A percentile compares a stretch with the other conserved stretches of the same genome.
These are phyloP conservation scores for Rhynchosporium secalis DNA, from an alignment of 2,329 filamentous ascomycete genomes.

Conservation along the genomic window DNA sequence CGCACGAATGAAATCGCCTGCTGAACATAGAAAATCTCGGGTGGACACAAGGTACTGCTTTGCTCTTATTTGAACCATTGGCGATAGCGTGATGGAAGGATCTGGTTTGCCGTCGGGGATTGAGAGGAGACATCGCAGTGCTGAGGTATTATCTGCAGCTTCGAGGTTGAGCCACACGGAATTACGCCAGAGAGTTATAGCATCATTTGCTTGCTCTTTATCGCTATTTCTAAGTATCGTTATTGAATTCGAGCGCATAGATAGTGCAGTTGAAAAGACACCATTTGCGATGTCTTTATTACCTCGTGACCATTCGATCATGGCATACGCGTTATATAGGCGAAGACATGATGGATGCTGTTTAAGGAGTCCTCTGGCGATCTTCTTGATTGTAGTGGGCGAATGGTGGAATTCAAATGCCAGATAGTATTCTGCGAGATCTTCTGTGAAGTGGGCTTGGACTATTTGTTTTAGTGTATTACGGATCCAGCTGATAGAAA, in stretches of 20 bases:
- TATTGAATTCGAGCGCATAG: slow-evolving; percentile 50
- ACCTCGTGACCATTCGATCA: slow-evolving; percentile 64
- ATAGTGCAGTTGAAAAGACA: slow-evolving; percentile 68
- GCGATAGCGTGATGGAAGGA: slow-evolving; percentile 29
- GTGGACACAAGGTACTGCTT: slow-evolving; percentile 53
- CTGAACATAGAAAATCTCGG: slow-evolving; percentile 57
- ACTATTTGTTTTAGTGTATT: slow-evolving; percentile 60
- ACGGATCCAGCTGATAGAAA: slow-evolving; percentile 47
- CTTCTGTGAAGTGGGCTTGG: slow-evolving; percentile 46
- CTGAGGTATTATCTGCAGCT: slow-evolving; percentile 32
- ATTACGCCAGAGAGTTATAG: slow-evolving; percentile 36
- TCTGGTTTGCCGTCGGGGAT: slow-evolving; percentile 42
- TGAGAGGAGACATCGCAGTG: slow-evolving; percentile 43
- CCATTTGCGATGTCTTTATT: slow-evolving; percentile 59
- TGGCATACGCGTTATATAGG: slow-evolving; percentile 78
- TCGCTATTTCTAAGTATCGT: slow-evolving; percentile 41
- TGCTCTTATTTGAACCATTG: slow-evolving; percentile 50
- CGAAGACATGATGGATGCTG: slow-evolving; percentile 60
- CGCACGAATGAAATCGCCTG: slow-evolving; percentile 50
- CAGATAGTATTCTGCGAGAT: slow-evolving; percentile 68
- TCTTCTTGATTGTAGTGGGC: slow-evolving; percentile 60
- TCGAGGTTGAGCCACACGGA: slow-evolving; percentile 37
- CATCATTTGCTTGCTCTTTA: slow-evolving; percentile 31
- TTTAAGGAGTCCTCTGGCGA: slow-evolving; percentile 74
- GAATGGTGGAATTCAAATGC: slow-evolving; percentile 63